Conservation (phyloP, 164 flowering plant species). For the Piper betle region DNA sequence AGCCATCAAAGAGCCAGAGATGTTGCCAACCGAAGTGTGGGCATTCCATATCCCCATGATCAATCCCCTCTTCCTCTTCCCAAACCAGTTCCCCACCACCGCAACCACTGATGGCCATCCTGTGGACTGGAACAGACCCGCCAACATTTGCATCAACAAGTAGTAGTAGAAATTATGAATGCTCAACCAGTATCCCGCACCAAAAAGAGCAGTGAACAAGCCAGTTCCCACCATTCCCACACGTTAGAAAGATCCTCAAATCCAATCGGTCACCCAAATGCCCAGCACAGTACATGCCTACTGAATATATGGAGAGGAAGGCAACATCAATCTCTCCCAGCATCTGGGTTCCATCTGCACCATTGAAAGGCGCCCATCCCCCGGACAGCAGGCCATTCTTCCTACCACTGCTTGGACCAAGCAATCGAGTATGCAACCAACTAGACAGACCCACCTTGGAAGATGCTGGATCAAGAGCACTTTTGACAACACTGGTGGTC, state of each 20-base stretch:
- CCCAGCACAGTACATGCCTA: slow-evolving; percentile 83
- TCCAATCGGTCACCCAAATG: slow-evolving; percentile 79
- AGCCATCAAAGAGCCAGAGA: slow-evolving; percentile 74
- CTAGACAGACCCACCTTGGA: slow-evolving; percentile 18
- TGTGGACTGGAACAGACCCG: slow-evolving; percentile 84
- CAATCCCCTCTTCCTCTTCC: slow-evolving; percentile 78
- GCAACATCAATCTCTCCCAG: slow-evolving; percentile 82
- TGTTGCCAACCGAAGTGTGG: slow-evolving; percentile 89
- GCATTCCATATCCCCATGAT: slow-evolving; percentile 99
- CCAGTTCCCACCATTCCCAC: slow-evolving; percentile 92
- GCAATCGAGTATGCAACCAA: slow-evolving; percentile 15
- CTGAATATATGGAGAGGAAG: slow-evolving; percentile 56
- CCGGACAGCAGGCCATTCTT: slow-evolving; percentile 8
- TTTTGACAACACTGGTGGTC: slow-evolving; percentile 78
- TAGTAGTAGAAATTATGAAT: slow-evolving; percentile 61
- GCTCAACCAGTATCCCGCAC: slow-evolving; percentile 73
- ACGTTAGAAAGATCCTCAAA: slow-evolving; percentile 59
- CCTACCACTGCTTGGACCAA: slow-evolving; percentile 7
- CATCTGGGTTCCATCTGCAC: slow-evolving; percentile 55
- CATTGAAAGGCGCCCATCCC: slow-evolving; percentile 93
- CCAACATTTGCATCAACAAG: slow-evolving; percentile 59
- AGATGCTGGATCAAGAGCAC: slow-evolving; percentile 67
- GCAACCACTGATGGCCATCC: slow-evolving; percentile 99
- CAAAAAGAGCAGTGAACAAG: slow-evolving; percentile 66
- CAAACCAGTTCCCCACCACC: slow-evolving; percentile 94